Base-by-base conservation (phyloP, 2,329 filamentous ascomycete species). In the Cadophora sp. region DNA sequence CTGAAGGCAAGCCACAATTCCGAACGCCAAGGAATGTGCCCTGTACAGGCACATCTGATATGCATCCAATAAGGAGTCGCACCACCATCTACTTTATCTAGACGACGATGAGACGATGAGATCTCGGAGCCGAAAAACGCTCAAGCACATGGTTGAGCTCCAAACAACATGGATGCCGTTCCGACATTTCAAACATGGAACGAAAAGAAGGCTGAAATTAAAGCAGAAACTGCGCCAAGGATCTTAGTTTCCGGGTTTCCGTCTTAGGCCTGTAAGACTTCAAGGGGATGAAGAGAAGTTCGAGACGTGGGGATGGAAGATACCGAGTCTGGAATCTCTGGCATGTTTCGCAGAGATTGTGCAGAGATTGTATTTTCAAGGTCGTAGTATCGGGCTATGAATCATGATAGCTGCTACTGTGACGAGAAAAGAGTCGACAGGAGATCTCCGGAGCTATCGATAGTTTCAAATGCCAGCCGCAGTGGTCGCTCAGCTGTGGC, bases 51-150 rank as follows among this genome's bases (percentile, higher is more conserved):
- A 55, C 51, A 55, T 16, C 51, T 31, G 26, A 55, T 29, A 55
- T 3, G 16, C 14, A 55, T 31, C 51, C 51, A 55, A 55, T 55
- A 5, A 31, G 26, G 12, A 27, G 16, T 3, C 26, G 51, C 27
- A n/a, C 51, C 51, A 31, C 14, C 26, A 29, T 55, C 27, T 55
- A 55, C 12, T 31, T 31, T n/a, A 55, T 55, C 51, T 55, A 55
- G 51, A 55, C 51, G 51, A 55, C 51, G 51, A 55, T 14, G 22
- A n/a, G n/a, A 37, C 34, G 34, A 16, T 19, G 50, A 16, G 22
- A 53, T 53, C 24, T 53, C 50, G 50, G 26, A 27, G 29, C 50
- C n/a, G 24, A 27, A 12, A 3, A 11, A 27, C 14, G 14, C 16
- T 55, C 27, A 11, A 55, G 6, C 51, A 11, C 14, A 31, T n/a